Evolutionary conservation across 371 early-diverging fungal genomes (phyloP), one percentile per base, ranked within the genome.

Genomic region (Capillidium rhysosporum): DNA sequence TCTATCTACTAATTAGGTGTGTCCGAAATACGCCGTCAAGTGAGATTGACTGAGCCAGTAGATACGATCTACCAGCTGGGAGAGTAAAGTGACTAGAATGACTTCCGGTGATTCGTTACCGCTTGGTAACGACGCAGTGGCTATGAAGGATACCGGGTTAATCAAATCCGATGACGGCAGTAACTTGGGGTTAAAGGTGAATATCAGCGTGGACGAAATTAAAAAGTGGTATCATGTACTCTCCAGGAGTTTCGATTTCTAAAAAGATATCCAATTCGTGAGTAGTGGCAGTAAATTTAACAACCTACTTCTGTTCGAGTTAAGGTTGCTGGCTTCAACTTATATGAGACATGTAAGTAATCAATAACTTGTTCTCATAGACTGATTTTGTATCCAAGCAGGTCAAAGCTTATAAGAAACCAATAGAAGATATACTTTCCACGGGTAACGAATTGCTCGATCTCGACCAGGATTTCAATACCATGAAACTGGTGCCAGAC

Each of bases 51-150:
- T 18, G 49, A 52, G 23, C 54, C 47, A 12, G 21, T 28, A 26
- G 41, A 56, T 43, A 46, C 55, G 16, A n/a, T 28, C 0, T 14
- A 24, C 8, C 34, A 49, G 1, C 61, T 86, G 8, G 56, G 57
- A 48, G 2, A 83, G 82, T 7, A 68, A 73, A 38, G 74, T 89
- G 25, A 75, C 79, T 1, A 77, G 92, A 2, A 76, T 92, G 20
- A 75, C 90, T 1, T 91, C 95, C 0, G 95, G 95, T 2, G 95
- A 86, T 0, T 76, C 84, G 38, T 62, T 94, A 0, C 91, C 91
- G 0, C 65, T 63, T 3, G 84, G 82, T 3, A 84, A 91, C 0
- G 76, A 79, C 49, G 90, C 88, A 2, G 87, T 94, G 12, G 82
- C 91, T 21, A 92, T 92, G 92, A 81, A 94, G 59, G 82, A 90